Evolutionary conservation across 2,329 filamentous ascomycete species (phyloP), one percentile per base, ranked within the genome.

Genomic region (Mycogone perniciosa): DNA sequence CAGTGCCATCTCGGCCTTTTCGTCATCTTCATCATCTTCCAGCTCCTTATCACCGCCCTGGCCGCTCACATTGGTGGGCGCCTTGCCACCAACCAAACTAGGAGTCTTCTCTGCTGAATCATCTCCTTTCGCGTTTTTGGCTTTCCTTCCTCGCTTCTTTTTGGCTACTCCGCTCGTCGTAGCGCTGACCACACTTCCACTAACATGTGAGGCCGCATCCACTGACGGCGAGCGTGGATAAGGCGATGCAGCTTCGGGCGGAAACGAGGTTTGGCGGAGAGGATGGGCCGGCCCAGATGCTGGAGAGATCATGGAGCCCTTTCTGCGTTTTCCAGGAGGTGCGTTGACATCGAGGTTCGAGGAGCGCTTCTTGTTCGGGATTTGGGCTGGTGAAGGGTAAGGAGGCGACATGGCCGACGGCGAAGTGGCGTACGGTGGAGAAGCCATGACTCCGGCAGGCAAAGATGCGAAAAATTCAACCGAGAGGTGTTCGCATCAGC

Each of bases 241-340:
- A 0, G 80, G 76, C 2, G 79, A 81, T 67, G 33, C 67, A n/a
- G 51, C 68, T 48, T 80, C 84, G 29, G 87, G 86, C 0, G 87
- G 86, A 62, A 90, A 93, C 0, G 87, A 89, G 4, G 89, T 91
- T 62, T 90, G 86, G 37, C 88, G 86, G 2, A 93, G 79, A 1
- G 85, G 86, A 57, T 89, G 86, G 0, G 79, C 73, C 1, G 80
- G 79, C 11, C 63, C 59, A 6, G 80, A 80, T 7, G 76, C 68
- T 29, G 76, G 71, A 4, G 83, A 83, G 56, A 82, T 72, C 55
- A 69, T 78, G 9, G 85, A 89, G 5, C 83, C 76, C 64, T 91
- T 91, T 62, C 87, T 84, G 43, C 85, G 83, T 64, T 89, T 89
- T 43, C 73, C 67, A 3, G 69, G 71, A 42, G 74, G 70, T 34